These are phyloP conservation scores for Daldinia eschscholtzii DNA, from an alignment of 2,329 filamentous ascomycete species.

Conservation along the genomic window DNA sequence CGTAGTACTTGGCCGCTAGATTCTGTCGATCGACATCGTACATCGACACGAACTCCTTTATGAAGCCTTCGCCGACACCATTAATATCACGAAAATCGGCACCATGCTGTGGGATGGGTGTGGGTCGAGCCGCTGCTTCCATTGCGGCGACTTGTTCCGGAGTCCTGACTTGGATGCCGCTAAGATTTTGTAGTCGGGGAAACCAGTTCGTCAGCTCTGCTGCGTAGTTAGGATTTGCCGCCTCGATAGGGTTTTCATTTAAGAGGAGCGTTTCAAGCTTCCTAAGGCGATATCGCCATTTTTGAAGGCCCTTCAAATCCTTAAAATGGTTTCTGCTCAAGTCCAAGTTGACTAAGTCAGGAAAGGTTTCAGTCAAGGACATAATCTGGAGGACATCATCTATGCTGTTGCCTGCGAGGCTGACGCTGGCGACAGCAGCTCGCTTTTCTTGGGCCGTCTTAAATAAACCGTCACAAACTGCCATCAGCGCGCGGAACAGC, in stretches of 20 bases:
- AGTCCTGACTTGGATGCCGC: conserved; percentile 79
- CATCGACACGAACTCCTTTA: conserved; percentile 77
- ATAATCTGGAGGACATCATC: conserved; percentile 79
- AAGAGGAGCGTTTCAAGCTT: conserved; percentile 85
- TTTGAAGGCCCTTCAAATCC: conserved; percentile 74
- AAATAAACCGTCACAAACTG: conserved; percentile 83
- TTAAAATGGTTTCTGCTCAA: conserved; percentile 85
- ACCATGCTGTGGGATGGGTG: conserved; percentile 71
- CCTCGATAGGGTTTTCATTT: conserved; percentile 79
- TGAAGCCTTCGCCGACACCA: conserved; percentile 80
- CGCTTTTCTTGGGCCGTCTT: conserved; percentile 77
- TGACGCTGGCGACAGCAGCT: conserved; percentile 84
- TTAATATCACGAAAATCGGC: conserved; percentile 81
- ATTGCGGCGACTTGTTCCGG: conserved; percentile 74
- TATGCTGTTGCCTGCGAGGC: conserved; percentile 84
- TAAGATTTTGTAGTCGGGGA: conserved; percentile 82
- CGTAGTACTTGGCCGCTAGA: conserved; percentile 78
- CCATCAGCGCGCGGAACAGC: conserved; percentile 93
- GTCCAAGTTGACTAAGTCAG: conserved; percentile 88
- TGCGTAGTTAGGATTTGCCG: conserved; percentile 70
- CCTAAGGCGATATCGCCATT: conserved; percentile 84
- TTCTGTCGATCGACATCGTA: conserved; percentile 79
- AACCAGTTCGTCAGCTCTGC: conserved; percentile 83
- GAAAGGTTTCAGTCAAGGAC: conserved; percentile 81
- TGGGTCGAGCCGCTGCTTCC: conserved; percentile 63